Evolutionary conservation across 805 yeast species (phyloP), one percentile per base, ranked within the genome.

Genomic region (Candida fluviatilis): DNA sequence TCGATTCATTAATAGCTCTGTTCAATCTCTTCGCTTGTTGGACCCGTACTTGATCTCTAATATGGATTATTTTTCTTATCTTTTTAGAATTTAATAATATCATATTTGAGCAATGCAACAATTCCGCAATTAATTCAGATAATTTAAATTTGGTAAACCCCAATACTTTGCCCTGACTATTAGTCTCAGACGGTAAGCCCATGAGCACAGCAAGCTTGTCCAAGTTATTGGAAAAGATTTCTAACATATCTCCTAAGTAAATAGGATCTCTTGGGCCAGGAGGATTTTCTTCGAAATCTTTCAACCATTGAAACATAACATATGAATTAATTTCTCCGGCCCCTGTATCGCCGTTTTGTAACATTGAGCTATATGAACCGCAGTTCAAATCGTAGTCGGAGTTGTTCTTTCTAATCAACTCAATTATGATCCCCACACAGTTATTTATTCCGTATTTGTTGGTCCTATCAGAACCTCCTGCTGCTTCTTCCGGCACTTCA

Each of bases 91-190:
- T 93, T 48, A 93, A 73, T 14, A 89, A 70, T 0, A 84, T 87
- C 98, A 93, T 93, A 62, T 93, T 93, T n/a, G 96, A 88, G 56
- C 99, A 93, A 61, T 93, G 99, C 40, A 93, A 71, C 29, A 93
- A 70, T 54, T 93, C 99, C 0, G 99, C 99, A 35, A 93, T 78
- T 37, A 93, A 67, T 62, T 93, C 99, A 43, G 95, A 82, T 17
- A 93, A 76, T 54, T 89, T 86, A 63, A 93, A 90, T 46, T 90
- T 73, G 51, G 90, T 95, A 58, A 91, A 87, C 0, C 99, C 99
- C 16, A 93, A 64, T 1, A 93, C 89, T 51, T 53, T 40, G 4
- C 45, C 27, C 13, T 39, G 35, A 5, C 6, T 12, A 4, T 45
- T 39, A 11, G 40, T 42, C 16, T 43, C 37, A 3, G 42, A 31